Base-by-base conservation (phyloP, 2,329 filamentous ascomycete species). In the Pestalotiopsis sp. region DNA sequence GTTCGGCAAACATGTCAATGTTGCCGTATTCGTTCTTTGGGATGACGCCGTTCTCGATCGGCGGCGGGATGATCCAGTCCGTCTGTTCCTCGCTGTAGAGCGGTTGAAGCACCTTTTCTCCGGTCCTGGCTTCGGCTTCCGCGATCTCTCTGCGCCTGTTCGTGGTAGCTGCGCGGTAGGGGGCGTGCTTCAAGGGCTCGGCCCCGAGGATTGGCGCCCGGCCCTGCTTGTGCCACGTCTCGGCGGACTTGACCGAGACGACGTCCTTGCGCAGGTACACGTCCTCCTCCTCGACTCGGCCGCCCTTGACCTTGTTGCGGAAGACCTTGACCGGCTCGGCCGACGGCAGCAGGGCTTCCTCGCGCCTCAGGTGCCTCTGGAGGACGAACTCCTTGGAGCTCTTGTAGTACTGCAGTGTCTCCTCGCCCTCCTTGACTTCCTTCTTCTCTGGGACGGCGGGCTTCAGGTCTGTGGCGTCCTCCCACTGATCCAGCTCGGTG, bases 171-270 rank as follows among this genome's bases (percentile, higher is more conserved):
- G 94, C 96, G 57, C 96, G 92, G 77, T 96, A 94, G 0, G 95
- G 94, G 0, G 97, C 96, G 57, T 88, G 87, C 79, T 99, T 99
- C 69, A 98, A 81, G 0, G 96, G 93, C 63, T 89, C 82, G 72
- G 92, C 90, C 3, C 93, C 94, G 0, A 85, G 76, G 31, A 88
- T 86, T 3, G 96, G 90, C 31, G 90, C 91, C 12, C 95, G 89
- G 0, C 96, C 96, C 83, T 98, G 95, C 78, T 98, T 98, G 78
- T 98, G 96, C 96, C 96, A 99, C 1, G 93, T 97, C 78, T 99
- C 96, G 1, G 93, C 92, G 36, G 93, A 97, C 79, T 97, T 95
- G 78, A 97, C 97, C 52, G 88, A 86, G 2, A 95, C 89, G 0
- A 98, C 90, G 72, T 98, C 95, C 66, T 88, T 87, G 41, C 95